Conservation (phyloP, 192 early-diverging fungal species). For the Coemansia sp. region DNA sequence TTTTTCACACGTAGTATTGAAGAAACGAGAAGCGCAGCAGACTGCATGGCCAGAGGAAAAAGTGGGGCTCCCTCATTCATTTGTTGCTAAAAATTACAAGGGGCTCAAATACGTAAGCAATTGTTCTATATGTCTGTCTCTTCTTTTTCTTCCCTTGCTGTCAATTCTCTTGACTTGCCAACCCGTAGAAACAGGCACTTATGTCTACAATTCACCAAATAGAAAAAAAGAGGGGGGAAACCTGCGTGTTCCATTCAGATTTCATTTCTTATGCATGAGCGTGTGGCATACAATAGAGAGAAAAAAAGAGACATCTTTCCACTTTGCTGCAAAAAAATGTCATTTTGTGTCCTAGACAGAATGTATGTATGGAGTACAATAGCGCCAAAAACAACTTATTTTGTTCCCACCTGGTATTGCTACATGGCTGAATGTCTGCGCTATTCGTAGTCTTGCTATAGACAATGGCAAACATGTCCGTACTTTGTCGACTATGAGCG, state of each 20-base stretch:
- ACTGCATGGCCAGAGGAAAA: not conserved
- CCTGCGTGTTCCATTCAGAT: conserved; percentile 6
- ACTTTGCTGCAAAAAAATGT: not conserved
- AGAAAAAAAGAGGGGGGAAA: not conserved
- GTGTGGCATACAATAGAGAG: not conserved
- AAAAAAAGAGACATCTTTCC: conserved; percentile 8
- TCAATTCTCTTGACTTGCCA: not conserved
- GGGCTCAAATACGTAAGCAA: not conserved
- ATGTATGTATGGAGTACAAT: not conserved
- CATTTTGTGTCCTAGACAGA: not conserved
- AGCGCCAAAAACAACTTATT: not conserved
- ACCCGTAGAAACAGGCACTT: not conserved
- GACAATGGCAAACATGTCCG: no score
- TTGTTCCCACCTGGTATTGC: not conserved
- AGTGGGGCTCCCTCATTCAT: not conserved
- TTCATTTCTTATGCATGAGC: conserved; percentile 10
- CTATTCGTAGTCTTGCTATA: not conserved
- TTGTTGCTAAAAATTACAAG: not conserved
- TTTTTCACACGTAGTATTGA: conserved; percentile 1
- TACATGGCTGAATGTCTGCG: not conserved
- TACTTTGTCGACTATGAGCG: not conserved
- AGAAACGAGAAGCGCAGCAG: not conserved
- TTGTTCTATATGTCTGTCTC: conserved; percentile 1
- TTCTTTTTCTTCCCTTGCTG: not conserved
- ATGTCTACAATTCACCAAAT: not conserved